Evolutionary conservation across 192 early-diverging fungal species (phyloP), one percentile per base, ranked within the genome.

Genomic region (Backusella tuberculispora): DNA sequence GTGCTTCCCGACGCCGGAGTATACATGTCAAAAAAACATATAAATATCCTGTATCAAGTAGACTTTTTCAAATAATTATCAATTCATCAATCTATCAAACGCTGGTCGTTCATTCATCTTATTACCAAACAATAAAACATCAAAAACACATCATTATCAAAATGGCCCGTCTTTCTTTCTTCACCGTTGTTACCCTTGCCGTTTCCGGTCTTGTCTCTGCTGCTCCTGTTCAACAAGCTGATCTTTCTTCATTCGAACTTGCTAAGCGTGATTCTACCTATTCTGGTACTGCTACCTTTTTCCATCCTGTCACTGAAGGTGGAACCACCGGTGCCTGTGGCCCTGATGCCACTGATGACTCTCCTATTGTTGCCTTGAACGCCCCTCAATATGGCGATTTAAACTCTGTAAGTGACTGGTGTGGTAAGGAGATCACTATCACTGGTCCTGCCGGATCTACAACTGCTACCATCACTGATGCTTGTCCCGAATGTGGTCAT

Each of bases 331-430:
- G 83, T 19, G 72, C 75, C 63, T 84, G 83, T 70, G 80, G 80
- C 10, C 74, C 75, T 34, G 63, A 76, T n/a, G 81, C 79, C 63
- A 63, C 75, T 66, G 79, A 80, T 68, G 74, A 81, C 43, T 75
- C 78, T 42, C 53, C 76, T 78, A 82, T 85, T 60, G 81, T 85
- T 47, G 83, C 83, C 42, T 71, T 85, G 46, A 70, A 70, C 21
- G n/a, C 45, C 5, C 41, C 50, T 21, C 74, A 82, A 70, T 82
- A 80, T 68, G 80, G 76, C 42, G 63, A 77, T 38, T 69, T 75
- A 24, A 47, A 71, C 46, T 40, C 42, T 41, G 53, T 71, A 12
- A 78, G 78, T 69, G 72, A 74, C n/a, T 78, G 66, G 38, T 82
- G 83, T 72, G 81, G 81, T 21, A 66, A 72, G 29, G 44, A 68